Conservation (phyloP, 2,329 filamentous ascomycete genomes). For the Pseudomassariella vexata region DNA sequence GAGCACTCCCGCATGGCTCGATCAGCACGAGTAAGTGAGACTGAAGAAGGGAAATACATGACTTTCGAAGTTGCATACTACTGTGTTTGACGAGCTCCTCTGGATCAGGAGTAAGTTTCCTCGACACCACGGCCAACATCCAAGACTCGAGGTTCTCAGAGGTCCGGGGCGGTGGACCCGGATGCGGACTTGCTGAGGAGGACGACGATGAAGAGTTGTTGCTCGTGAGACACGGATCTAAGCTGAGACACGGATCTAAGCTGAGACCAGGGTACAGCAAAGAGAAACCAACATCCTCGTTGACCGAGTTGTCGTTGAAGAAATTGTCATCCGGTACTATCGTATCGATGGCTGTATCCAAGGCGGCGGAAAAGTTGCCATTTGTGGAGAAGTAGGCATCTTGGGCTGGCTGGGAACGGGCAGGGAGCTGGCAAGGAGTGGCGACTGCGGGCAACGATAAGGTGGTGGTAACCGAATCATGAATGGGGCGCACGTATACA, state of each 20-base stretch:
- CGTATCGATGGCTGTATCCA: too few species aligned
- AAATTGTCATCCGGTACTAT: too few species aligned
- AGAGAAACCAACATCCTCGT: conserved; percentile 3
- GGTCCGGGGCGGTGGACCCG: conserved; percentile 5
- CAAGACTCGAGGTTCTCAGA: not conserved
- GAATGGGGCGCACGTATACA: conserved; percentile 15
- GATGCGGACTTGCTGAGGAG: too few species aligned
- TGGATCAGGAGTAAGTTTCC: not conserved
- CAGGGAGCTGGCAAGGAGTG: too few species aligned
- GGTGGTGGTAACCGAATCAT: too few species aligned
- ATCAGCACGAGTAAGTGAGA: not conserved
- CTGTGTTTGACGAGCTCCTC: conserved; percentile 5
- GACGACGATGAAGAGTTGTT: too few species aligned
- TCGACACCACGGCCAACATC: not conserved
- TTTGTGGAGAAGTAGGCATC: too few species aligned
- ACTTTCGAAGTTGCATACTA: conserved; percentile 1
- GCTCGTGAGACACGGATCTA: conserved; percentile 1
- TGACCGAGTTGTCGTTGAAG: conserved; percentile 2
- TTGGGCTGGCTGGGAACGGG: too few species aligned
- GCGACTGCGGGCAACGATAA: too few species aligned
- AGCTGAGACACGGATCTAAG: not conserved
- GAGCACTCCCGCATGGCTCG: too few species aligned
- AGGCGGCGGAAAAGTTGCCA: too few species aligned
- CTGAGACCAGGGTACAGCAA: conserved; percentile 1
- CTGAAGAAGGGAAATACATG: not conserved